Base-by-base conservation (phyloP, 1,284 basidiomycete genomes). In the Tilletia horrida region DNA sequence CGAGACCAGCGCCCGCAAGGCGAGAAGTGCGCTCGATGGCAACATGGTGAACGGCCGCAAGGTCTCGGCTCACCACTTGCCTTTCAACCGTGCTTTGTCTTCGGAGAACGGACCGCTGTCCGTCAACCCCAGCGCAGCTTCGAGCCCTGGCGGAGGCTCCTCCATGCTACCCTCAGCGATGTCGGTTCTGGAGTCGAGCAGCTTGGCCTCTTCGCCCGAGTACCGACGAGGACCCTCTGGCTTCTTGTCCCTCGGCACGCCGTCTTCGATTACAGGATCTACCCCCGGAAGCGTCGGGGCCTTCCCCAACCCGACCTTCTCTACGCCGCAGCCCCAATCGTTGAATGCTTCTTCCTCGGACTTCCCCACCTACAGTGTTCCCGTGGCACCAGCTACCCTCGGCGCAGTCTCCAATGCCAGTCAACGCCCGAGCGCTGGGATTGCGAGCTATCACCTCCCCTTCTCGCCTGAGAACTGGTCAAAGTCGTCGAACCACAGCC, bases 1-100 rank as follows among this genome's bases (percentile, higher is more conserved):
- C 7, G 62, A 65, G 2, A 57, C 25, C 1, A 67, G 66, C 9
- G 71, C 71, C 9, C 40, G 40, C n/a, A 25, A 44, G 21, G 71
- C 69, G n/a, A 55, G 59, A 9, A 45, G 44, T 3, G 47, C 16
- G 14, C 44, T 73, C 47, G 64, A 73, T 47, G 70, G 70, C 61
- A 69, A 73, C 44, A 16, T 71, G 11, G 31, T 67, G 27, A 65
- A 71, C 35, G 71, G 71, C n/a, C 62, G 66, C 25, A 61, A 62
- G n/a, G 61, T 73, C 25, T 48, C 62, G 35, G 67, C 70, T 9
- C 65, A 69, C 48, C 63, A 69, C 48, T 63, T 66, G 29, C 61
- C 45, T n/a, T 63, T 29, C 21, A 29, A 29, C 31, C 27, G 55
- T 18, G 21, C 23, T 29, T n/a, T 31, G 0, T 4, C 35, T 40